Percentiles rank a stretch among this genome's conserved stretches.
These are phyloP conservation scores for Puccinia triticina DNA, from an alignment of 1,284 basidiomycete species.

Conservation along the genomic window DNA sequence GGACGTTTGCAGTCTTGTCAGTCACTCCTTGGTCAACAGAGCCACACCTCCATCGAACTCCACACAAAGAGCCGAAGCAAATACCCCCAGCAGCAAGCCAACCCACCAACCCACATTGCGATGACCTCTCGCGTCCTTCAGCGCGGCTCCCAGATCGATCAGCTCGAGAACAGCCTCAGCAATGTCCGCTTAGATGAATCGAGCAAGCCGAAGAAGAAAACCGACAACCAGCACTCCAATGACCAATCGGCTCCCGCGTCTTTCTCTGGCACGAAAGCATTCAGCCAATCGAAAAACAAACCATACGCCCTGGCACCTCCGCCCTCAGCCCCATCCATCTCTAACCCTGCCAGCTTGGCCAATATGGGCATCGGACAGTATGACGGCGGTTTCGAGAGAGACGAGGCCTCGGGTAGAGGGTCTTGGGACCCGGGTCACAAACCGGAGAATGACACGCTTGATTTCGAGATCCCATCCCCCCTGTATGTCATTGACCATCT, in stretches of 20 bases:
- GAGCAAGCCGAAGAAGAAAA: conserved; percentile 25
- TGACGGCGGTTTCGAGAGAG: conserved; percentile 60
- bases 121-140: conserved; percentile 46
- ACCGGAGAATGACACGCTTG: conserved; percentile 27
- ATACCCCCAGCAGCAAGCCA: too few species aligned
- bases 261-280: conserved; percentile 29
- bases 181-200: conserved; percentile 42
- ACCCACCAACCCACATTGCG: not conserved
- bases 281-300: conserved; percentile 27
- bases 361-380: conserved; percentile 59
- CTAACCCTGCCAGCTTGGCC: conserved; percentile 21
- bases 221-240: conserved; percentile 18
- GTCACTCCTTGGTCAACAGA: too few species aligned
- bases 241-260: conserved; percentile 11
- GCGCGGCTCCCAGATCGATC: conserved; percentile 46
- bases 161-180: conserved; percentile 42
- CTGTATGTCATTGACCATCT: conserved; percentile 28
- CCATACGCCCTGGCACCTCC: conserved; percentile 34
- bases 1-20: too few species aligned
- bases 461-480: conserved; percentile 40
- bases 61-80: not conserved
- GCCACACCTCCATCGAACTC: not conserved
- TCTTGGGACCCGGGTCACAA: conserved; percentile 52
- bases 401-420: conserved; percentile 59
- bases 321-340: conserved; percentile 19